These are phyloP conservation scores for Vinca minor DNA, from an alignment of 257 asterid species.

Conservation along the genomic window DNA sequence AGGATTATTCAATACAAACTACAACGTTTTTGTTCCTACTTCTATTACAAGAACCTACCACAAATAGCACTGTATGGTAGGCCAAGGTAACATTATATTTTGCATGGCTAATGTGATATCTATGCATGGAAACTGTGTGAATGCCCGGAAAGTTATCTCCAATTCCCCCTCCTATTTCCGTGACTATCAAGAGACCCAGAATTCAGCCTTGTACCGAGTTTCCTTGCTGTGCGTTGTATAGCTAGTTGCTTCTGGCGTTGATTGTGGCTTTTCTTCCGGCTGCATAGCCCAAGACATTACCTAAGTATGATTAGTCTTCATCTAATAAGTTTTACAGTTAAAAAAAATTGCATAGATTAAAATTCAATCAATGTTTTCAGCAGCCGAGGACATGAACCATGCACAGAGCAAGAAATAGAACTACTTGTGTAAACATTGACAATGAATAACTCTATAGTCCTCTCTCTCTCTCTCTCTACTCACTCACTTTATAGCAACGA, in stretches of 20 bases:
- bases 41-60: background rate
- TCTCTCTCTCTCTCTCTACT: too few relatives aligned
- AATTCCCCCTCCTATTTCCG: conserved; percentile 31
- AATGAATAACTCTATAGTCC: background rate
- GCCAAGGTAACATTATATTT: too few relatives aligned
- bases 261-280: conserved; percentile 48
- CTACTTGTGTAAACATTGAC: background rate
- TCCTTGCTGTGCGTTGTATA: conserved; percentile 52
- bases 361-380: background rate
- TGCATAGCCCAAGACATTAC: conserved; percentile 30
- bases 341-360: background rate
- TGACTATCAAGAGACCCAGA: conserved; percentile 28
- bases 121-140: too few relatives aligned
- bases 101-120: conserved; percentile 11
- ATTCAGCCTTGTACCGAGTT: conserved; percentile 42
- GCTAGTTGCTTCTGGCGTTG: conserved; percentile 63
- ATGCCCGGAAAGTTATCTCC: conserved; percentile 22
- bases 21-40: background rate
- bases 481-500: too few relatives aligned
- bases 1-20: too few relatives aligned
- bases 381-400: too few relatives aligned
- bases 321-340: too few relatives aligned
- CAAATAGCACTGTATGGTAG: background rate
- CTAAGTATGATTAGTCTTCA: background rate
- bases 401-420: background rate